A percentile compares a stretch with the other conserved stretches of the same genome.
Conservation (phyloP, 1,139 yeast species). For the Arxiozyma telluris region DNA sequence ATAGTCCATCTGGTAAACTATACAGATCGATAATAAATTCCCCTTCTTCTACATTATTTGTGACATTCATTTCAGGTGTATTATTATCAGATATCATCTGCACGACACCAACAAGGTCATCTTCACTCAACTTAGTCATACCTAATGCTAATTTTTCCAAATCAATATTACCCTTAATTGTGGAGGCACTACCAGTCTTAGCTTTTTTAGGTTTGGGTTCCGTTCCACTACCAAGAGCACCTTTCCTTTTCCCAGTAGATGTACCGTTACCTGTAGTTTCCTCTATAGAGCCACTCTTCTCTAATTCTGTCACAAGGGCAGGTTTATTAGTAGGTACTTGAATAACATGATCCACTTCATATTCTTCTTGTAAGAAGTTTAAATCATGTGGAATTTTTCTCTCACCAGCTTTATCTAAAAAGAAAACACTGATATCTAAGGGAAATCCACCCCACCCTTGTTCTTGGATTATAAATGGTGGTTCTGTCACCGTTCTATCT, state of each 20-base stretch:
- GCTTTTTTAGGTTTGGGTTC: conserved; percentile 57
- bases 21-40: conserved; percentile 95
- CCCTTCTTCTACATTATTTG: conserved; percentile 93
- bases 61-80: conserved; percentile 91
- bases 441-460: conserved; percentile 99
- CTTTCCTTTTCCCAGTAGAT: conserved; percentile 31
- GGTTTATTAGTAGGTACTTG: conserved; percentile 73
- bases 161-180: conserved; percentile 67
- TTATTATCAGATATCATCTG: conserved; percentile 97
- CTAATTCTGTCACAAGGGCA: conserved; percentile 57
- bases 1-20: conserved; percentile 84
- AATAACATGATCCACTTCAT: conserved; percentile 68
- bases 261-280: conserved; percentile 16
- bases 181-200: conserved; percentile 35
- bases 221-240: conserved; percentile 25
- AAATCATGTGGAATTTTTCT: conserved; percentile 80
- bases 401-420: conserved; percentile 83
- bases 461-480: conserved; percentile 86
- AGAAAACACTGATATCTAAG: conserved; percentile 66
- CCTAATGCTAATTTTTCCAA: conserved; percentile 87
- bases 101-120: conserved; percentile 86
- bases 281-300: conserved; percentile 68
- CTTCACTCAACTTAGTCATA: conserved; percentile 79
- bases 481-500: conserved; percentile 64
- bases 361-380: conserved; percentile 70